Base-by-base conservation (phyloP, 257 asterid genomes). In the Galeopsis tetrahit region DNA sequence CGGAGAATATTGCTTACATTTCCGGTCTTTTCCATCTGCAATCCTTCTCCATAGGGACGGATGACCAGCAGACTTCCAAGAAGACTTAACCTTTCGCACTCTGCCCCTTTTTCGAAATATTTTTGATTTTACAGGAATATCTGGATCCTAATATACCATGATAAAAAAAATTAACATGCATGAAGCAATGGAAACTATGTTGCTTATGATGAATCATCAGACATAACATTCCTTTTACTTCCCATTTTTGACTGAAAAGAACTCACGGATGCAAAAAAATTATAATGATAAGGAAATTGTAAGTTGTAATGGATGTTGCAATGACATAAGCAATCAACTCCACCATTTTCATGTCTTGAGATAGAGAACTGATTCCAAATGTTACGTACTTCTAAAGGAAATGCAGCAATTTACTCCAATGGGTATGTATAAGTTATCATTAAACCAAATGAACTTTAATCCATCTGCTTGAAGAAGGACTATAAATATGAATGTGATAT, bases 21-120 rank as follows among this genome's bases (percentile, higher is more conserved):
- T 86, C 82, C 70, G 86, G 70, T 90, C 91, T 80, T 95, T 92
- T 75, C 97, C 98, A 78, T 91, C 96, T 5, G 82, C 89, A 57
- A 88, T 82, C 85, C 97, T 87, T 85, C 98, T 92, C 97, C 98
- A 95, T 60, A 90, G 83, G 39, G 97, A 90, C 38, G 99, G 99
- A 82, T 92, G 99, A 39, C 99, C 99, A 70, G 98, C 91, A 78
- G 98, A 95, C 74, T 95, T 95, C 81, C 93, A 84, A 31, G 99
- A 95, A 75, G 93, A 90, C 75, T 92, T 95, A 49, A 92, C 92
- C 89, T 88, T 95, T 42, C 98, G 89, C 33, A 83, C 84, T 74
- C 98, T 84, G 44, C 99, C 99, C 77, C 93, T 88, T 80, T 91
- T 90, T 73, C 99, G 96, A 75, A 88, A 87, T 72, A 90, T 73